Conservation (phyloP, 192 early-diverging fungal genomes). For the Dimargaris cristalligena region DNA sequence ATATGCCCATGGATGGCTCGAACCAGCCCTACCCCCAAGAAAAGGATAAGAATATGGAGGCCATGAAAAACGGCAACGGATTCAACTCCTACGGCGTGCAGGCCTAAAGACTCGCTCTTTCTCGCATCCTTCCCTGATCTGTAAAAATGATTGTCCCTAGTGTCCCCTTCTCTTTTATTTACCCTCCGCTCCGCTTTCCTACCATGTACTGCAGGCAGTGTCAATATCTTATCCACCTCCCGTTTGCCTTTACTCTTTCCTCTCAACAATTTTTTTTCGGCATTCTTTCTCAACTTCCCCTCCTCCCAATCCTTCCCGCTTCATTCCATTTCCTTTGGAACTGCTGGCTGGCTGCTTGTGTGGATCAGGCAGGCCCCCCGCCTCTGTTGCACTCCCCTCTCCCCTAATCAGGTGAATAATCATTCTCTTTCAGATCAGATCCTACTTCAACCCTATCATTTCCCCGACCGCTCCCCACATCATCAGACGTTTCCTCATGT, state of each 20-base stretch:
- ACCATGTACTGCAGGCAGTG: neutral
- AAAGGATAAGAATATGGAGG: slow-evolving; percentile 1
- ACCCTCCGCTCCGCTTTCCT: neutral
- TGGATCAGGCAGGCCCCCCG: no score
- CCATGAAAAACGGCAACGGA: neutral
- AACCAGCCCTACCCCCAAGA: neutral
- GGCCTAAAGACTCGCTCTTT: neutral
- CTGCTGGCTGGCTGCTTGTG: no score
- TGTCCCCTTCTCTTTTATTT: neutral
- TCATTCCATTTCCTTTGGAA: no score
- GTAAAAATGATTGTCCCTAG: neutral
- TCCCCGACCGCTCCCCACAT: no score
- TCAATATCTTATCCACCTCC: neutral
- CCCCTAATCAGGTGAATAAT: no score
- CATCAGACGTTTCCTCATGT: no score
- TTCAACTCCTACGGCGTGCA: neutral
- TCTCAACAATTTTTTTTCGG: no score
- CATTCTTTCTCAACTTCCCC: no score
- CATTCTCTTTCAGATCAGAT: no score
- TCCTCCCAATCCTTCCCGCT: no score
- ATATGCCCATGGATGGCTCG: neutral
- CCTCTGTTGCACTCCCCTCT: no score
- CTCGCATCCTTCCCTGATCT: neutral
- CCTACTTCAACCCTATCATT: no score
- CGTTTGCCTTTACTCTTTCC: neutral